Evolutionary conservation across 2,329 filamentous ascomycete species (phyloP).

Genomic region (Aspergillus costaricaensis): DNA sequence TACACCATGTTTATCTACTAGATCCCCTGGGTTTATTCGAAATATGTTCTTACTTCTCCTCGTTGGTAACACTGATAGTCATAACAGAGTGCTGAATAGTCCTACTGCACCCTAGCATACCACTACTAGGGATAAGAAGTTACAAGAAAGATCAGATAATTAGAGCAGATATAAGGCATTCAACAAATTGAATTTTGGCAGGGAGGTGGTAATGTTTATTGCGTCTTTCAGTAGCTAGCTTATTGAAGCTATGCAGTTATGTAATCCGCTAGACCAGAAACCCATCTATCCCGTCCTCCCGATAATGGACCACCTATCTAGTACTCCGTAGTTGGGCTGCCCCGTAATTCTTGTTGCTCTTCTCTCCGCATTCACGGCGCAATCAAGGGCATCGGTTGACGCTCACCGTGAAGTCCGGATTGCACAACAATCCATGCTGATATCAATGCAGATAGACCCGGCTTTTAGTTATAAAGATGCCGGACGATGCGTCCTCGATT

Average conservation of each 20-base stretch:
- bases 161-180: too few relatives aligned
- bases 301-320: neutral
- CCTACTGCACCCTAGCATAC: too few relatives aligned
- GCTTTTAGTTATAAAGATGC: conserved; percentile 33
- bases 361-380: neutral
- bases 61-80: too few relatives aligned
- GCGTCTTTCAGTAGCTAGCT: too few relatives aligned
- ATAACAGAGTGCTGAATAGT: too few relatives aligned
- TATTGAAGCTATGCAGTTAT: neutral
- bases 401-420: neutral
- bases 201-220: too few relatives aligned
- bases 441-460: neutral
- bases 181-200: too few relatives aligned
- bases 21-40: too few relatives aligned
- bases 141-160: too few relatives aligned
- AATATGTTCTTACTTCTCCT: too few relatives aligned
- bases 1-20: too few relatives aligned
- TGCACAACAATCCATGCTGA: neutral
- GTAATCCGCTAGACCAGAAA: neutral
- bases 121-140: too few relatives aligned
- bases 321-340: neutral
- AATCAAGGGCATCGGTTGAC: neutral
- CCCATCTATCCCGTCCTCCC: neutral
- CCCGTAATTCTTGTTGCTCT: neutral
- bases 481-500: conserved; percentile 42